Evolutionary conservation across 345 rosid species (phyloP), one percentile per base, ranked within the genome.

Genomic region (Hibiscus syriacus): DNA sequence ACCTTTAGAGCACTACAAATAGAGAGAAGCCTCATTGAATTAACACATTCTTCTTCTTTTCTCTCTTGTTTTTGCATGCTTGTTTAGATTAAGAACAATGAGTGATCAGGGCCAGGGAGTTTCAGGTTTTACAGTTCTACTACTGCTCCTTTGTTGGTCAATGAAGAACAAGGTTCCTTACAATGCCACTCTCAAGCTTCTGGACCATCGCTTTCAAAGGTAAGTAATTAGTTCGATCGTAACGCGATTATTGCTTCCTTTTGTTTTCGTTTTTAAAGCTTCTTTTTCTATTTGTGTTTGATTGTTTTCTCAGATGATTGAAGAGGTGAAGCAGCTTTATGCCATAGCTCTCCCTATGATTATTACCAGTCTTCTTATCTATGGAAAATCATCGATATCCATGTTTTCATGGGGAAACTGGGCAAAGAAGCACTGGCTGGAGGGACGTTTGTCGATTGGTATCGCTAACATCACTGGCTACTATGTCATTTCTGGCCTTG

Each of bases 381-480:
- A 83, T 10, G 87, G 84, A 2, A 85, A 81, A 67, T 80, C 84
- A 1, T 78, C 68, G 0, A 73, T 78, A 17, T 83, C 90, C 0
- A 83, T 78, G 79, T 62, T 19, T 85, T 83, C 66, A 73, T 83
- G 85, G 90, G 90, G 2, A 77, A 69, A 70, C 41, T 85, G 39
- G 87, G 90, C 19, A 85, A 83, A 27, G 74, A 83, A 30, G 82
- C 14, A 71, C 9, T 36, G 39, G 39, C 39, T 2, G 39, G 39
- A 8, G 39, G 39, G 7, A 11, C 39, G n/a, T 36, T 7, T 36
- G 39, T 36, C 39, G 39, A 36, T 36, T 36, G 39, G 39, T 1
- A 36, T 36, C 39, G 39, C 39, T 2, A 36, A 36, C 39, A 29
- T 83, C 12, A 73, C 78, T 0, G 90, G 90, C 26, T 80, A 79